phyloP scores from a whole-genome alignment of 2,329 filamentous ascomycete genomes.

The Calycina herbarum region DNA sequence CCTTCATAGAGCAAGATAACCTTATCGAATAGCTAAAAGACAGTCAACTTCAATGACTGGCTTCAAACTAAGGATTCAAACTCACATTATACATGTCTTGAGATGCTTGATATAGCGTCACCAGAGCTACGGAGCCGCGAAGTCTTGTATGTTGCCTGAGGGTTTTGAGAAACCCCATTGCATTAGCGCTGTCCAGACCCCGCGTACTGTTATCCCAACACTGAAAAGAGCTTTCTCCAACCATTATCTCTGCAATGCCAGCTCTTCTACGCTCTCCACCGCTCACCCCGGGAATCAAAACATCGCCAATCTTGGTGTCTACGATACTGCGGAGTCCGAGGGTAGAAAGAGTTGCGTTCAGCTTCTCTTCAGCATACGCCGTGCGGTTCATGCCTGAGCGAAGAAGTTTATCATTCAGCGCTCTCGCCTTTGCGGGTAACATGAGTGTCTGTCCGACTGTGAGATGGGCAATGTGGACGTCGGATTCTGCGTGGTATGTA shows the following conservation, averaged over 20 bases:
- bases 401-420: too few species aligned
- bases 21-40: slow-evolving; percentile 56
- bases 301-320: slow-evolving; percentile 72
- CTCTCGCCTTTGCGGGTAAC: slow-evolving; percentile 56
- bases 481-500: slow-evolving; percentile 64
- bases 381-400: too few species aligned
- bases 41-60: too few species aligned
- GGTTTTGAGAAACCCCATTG: slow-evolving; percentile 68
- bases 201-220: slow-evolving; percentile 67
- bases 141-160: slow-evolving; percentile 65
- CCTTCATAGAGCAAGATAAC: slow-evolving; percentile 67
- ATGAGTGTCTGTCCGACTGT: slow-evolving; percentile 70
- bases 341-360: too few species aligned
- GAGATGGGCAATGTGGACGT: slow-evolving; percentile 71
- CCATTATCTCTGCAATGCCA: slow-evolving; percentile 72
- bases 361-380: too few species aligned
- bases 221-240: slow-evolving; percentile 56
- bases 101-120: slow-evolving; percentile 66
- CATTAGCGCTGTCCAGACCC: slow-evolving; percentile 71
- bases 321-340: too few species aligned
- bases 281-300: slow-evolving; percentile 63
- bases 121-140: slow-evolving; percentile 57
- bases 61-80: too few species aligned
- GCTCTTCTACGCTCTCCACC: slow-evolving; percentile 75
- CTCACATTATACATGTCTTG: slow-evolving; percentile 21